Evolutionary conservation across 2,329 filamentous ascomycete genomes (phyloP).

Genomic region (Penicillium occitanis): DNA sequence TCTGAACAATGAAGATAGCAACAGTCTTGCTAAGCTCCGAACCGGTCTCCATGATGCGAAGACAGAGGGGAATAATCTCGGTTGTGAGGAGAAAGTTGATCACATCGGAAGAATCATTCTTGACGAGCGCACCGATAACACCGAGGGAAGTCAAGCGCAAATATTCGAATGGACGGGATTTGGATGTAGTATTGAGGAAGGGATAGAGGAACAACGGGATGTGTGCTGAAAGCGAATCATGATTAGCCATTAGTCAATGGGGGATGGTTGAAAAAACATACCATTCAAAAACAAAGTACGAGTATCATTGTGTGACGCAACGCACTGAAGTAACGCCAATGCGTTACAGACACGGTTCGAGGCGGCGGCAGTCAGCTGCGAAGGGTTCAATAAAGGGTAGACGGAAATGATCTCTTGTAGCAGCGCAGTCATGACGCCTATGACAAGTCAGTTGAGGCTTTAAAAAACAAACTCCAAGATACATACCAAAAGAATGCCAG

Average conservation of each 20-base stretch:
- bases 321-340: slow-evolving; percentile 90
- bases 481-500: slow-evolving; percentile 95
- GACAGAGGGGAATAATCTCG: slow-evolving; percentile 95
- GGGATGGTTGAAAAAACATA: slow-evolving; percentile 42
- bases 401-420: slow-evolving; percentile 99
- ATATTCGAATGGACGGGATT: slow-evolving; percentile 96
- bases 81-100: slow-evolving; percentile 99
- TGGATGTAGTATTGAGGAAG: slow-evolving; percentile 97
- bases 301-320: slow-evolving; percentile 96
- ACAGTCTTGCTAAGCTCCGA: slow-evolving; percentile 98
- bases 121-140: slow-evolving; percentile 94
- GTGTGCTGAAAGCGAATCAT: slow-evolving; percentile 62
- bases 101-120: slow-evolving; percentile 97
- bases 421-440: slow-evolving; percentile 96
- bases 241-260: neutral
- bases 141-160: slow-evolving; percentile 91
- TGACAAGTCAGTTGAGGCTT: neutral
- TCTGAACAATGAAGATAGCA: slow-evolving; percentile 99
- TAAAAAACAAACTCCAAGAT: neutral
- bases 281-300: slow-evolving; percentile 89
- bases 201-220: slow-evolving; percentile 97
- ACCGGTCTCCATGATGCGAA: slow-evolving; percentile 98
- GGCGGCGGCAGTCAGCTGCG: slow-evolving; percentile 93
- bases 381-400: slow-evolving; percentile 93
- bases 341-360: slow-evolving; percentile 98